These are phyloP conservation scores for Cyberlindnera nakhonratchasimensis DNA, from an alignment of 805 yeast genomes.

Conservation along the genomic window DNA sequence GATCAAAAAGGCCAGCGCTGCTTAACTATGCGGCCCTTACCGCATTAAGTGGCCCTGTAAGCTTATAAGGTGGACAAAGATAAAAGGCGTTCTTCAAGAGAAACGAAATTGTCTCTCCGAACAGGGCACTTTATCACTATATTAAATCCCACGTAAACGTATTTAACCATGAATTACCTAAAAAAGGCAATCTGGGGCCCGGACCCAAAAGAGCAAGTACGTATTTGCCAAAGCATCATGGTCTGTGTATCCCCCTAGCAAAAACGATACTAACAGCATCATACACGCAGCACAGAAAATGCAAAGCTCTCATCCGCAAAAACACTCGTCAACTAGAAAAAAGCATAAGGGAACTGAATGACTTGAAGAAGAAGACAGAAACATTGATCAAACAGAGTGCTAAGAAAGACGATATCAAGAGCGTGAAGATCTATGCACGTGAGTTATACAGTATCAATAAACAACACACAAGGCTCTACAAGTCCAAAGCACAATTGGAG, in stretches of 20 bases:
- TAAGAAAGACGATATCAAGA: conserved; percentile 68
- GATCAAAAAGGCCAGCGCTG: too few relatives aligned
- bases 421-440: conserved; percentile 76
- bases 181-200: conserved; percentile 95
- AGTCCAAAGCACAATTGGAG: conserved; percentile 81
- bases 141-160: not conserved
- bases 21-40: not conserved
- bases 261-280: not conserved
- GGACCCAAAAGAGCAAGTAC: conserved; percentile 79
- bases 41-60: too few relatives aligned
- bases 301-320: conserved; percentile 75
- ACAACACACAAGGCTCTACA: conserved; percentile 69
- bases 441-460: conserved; percentile 72
- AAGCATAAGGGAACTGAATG: conserved; percentile 51
- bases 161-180: conserved; percentile 63
- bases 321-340: conserved; percentile 83
- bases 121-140: too few relatives aligned
- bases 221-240: conserved; percentile 23
- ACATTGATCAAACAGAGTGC: conserved; percentile 69
- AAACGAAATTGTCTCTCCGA: too few relatives aligned
- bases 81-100: too few relatives aligned
- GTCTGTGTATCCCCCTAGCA: not conserved
- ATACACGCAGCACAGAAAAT: conserved; percentile 48
- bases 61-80: too few relatives aligned
- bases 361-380: conserved; percentile 75